Base-by-base conservation (phyloP, 371 early-diverging fungal genomes). In the Smittium mucronatum region DNA sequence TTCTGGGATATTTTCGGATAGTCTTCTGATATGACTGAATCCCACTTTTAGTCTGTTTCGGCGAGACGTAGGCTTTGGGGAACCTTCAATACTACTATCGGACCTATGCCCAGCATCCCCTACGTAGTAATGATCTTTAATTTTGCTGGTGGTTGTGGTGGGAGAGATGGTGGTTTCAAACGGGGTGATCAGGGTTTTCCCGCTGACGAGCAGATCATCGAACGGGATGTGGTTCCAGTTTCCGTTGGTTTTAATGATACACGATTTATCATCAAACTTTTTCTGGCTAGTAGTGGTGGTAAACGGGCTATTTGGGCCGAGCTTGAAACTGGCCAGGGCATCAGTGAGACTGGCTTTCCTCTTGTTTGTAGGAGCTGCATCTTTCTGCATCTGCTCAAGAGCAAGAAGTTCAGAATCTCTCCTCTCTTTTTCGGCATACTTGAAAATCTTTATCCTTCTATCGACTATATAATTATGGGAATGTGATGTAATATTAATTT, bases 131-230 rank as follows among this genome's bases (percentile, higher is more conserved):
- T 47, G 21, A 47, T 47, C 47, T n/a, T n/a, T n/a, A n/a, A n/a
- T n/a, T n/a, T n/a, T n/a, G n/a, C n/a, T n/a, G n/a, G n/a, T n/a
- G n/a, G n/a, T n/a, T 11, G 47, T 21, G 21, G 47, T 5, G 11
- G 47, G 21, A 5, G 47, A 47, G 5, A 47, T 47, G 5, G 47
- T 21, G 21, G 47, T 47, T 47, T 67, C 67, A 47, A 67, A 36
- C 16, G 67, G 34, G 25, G 67, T 67, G 2, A 67, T 36, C 25
- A 67, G 67, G 8, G 67, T 67, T 36, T 67, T 67, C 16, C 67
- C 67, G 31, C 67, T 67, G 28, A 25, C 29, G 11, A 67, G 67
- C 57, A 67, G 47, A 16, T 67, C 67, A 34, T 67, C 67, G 47
- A 67, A 67, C 11, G 2, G 11, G 1, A 67, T 67, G 2, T 1